Evolutionary conservation across 2,329 filamentous ascomycete genomes (phyloP), one percentile per base, ranked within the genome.

Genomic region (Fusarium setosum): DNA sequence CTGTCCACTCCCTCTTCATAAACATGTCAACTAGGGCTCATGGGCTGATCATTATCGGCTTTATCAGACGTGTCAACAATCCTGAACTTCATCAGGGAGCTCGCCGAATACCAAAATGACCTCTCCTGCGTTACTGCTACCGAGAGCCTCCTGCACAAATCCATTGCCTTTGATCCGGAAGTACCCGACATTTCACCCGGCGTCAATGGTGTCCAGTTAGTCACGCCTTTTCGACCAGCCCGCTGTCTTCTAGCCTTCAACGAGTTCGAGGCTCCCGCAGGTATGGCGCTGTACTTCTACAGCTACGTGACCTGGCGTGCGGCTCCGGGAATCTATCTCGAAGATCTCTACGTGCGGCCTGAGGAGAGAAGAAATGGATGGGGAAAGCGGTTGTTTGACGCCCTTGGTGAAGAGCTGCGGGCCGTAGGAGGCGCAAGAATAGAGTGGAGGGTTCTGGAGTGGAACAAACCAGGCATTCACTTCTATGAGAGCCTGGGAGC

Each of bases 241-340:
- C 38, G 40, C 15, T 29, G 29, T 20, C 40, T 54, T 17, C 29
- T 54, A 6, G 29, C 38, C 29, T 35, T 45, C 31, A 34, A 45
- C 17, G 20, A 21, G 20, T 20, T 1, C 5, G 31, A n/a, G 3
- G 40, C n/a, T 7, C 37, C 51, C n/a, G 51, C 24, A 23, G 51
- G 51, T 10, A 34, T 54, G 38, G 51, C 51, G n/a, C 21, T 54
- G 9, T 45, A 54, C 40, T 54, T 45, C 6, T 54, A 45, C 31
- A 37, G 26, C 29, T 54, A 54, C 29, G 40, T 41, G 38, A 54
- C 38, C 4, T 54, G 51, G 51, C 51, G 41, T 17, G 51, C 51
- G 17, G 40, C 38, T 11, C 40, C 51, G 5, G 51, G 51, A 15
- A 32, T 54, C 20, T 54, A 42, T 21, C 20, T 54, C 10, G 51